These are phyloP conservation scores for Kodamaea jinghongensis DNA, from an alignment of 805 yeast genomes.

Conservation along the genomic window DNA sequence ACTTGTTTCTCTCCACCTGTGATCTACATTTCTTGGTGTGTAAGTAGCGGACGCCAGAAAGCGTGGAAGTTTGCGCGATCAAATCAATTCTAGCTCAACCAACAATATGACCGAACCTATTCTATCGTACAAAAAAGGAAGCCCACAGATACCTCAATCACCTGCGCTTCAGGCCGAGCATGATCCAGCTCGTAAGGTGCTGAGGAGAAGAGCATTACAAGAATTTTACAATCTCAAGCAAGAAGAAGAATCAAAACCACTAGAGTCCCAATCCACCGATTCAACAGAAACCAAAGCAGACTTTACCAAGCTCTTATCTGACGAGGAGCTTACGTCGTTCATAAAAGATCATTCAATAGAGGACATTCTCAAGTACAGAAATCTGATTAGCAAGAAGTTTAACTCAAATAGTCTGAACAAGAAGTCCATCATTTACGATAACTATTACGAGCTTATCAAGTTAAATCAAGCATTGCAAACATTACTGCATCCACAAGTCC, in stretches of 20 bases:
- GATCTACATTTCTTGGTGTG: too few relatives aligned
- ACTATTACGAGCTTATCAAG: conserved; percentile 69
- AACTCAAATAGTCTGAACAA: conserved; percentile 58
- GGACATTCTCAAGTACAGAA: conserved; percentile 31
- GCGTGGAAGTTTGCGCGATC: background rate
- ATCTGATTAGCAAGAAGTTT: conserved; percentile 40
- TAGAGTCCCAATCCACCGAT: background rate
- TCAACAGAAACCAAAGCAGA: background rate
- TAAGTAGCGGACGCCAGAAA: too few relatives aligned
- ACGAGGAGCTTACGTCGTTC: conserved; percentile 17
- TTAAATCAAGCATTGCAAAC: conserved; percentile 52
- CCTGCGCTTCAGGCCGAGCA: conserved; percentile 1
- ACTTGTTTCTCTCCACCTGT: too few relatives aligned
- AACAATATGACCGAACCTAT: conserved; percentile 14
- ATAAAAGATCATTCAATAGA: conserved; percentile 23
- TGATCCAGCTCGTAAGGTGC: conserved; percentile 27
- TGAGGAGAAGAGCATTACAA: conserved; percentile 42
- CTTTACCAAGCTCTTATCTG: conserved; percentile 1
- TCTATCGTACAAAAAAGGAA: conserved; percentile 29
- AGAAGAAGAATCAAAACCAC: conserved; percentile 10
- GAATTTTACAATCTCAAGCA: conserved; percentile 37
- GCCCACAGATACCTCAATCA: conserved; percentile 8
- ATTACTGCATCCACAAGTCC: conserved; percentile 8
- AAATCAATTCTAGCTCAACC: background rate
- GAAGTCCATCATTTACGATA: conserved; percentile 70